Base-by-base conservation (phyloP, 1,139 yeast genomes). In the Pichia kudriavzevii region DNA sequence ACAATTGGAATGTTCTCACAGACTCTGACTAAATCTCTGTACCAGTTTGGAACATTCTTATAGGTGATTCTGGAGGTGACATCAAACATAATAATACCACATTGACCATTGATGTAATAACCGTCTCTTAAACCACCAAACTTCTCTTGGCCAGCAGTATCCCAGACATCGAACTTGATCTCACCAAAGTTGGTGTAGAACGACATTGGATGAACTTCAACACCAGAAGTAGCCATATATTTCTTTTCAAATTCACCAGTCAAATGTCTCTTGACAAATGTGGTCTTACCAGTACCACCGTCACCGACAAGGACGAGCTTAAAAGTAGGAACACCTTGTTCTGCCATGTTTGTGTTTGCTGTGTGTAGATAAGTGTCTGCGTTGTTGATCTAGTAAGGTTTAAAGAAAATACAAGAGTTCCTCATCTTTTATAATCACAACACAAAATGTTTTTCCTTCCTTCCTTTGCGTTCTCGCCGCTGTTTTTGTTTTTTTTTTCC, bases 281-380 rank as follows among this genome's bases (percentile, higher is more conserved):
- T 93, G 73, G 99, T 93, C 80, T 91, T 88, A 72, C 97, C 97
- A 66, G 98, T 91, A 79, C 99, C 99, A 77, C 99, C 98, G 63
- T 91, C 98, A 66, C 98, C 98, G 67, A 91, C 97, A 60, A 91
- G 80, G 58, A 81, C 99, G 65, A 93, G 80, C 75, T 93, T 93
- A 69, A 93, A 91, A 51, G 95, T 84, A 58, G 98, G 97, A 66
- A 87, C 94, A n/a, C n/a, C n/a, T 72, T 83, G 87, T 67, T 73
- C 75, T 53, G 82, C 76, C 52, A 49, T 51, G 31, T 22, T 38
- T 32, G 22, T 34, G 14, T 23, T 35, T 32, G 25, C 34, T 14
- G 22, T 26, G 24, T 25, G 13, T 27, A 22, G 25, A 5, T 18
- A n/a, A n/a, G n/a, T n/a, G n/a, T n/a, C n/a, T n/a, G n/a, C n/a